Base-by-base conservation (phyloP, 306 rosid species). In the Pachyrhizus erosus region DNA sequence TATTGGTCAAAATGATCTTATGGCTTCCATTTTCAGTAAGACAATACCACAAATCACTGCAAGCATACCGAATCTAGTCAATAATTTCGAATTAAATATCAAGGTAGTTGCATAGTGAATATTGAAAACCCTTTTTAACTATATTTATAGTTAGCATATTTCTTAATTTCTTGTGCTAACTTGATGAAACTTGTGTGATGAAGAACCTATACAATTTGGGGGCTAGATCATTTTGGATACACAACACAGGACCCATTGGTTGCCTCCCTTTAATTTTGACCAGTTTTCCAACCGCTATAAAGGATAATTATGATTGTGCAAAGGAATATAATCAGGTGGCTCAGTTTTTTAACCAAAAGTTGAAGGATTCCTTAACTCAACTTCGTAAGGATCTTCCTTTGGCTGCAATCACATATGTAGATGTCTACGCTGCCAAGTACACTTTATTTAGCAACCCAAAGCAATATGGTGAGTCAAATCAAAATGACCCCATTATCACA, bases 1-100 rank as follows among this genome's bases (percentile, higher is more conserved):
- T 61, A 89, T 91, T 27, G 94, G 94, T 17, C 92, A 89, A 65
- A 91, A 91, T 69, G 94, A 91, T 84, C 87, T 89, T 2, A 80
- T 91, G 5, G 83, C 48, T 17, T 91, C 89, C 10, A 81, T 89
- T 70, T 62, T 54, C 5, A 1, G 18, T 11, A 70, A 37, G 42
- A 2, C 4, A 39, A 10, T 13, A 45, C 51, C 7, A 45, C 51
- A 1, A 45, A 3, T 13, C 51, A 13, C n/a, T 11, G 17, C 51
- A 45, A 12, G n/a, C 51, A 45, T 45, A 45, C 51, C 51, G 12
- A 5, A 45, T 3, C 5, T 45, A 45, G n/a, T 45, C 51, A 45
- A 0, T 2, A 45, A 5, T 45, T 45, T 45, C 51, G 1, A 5
- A 45, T 43, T 3, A 2, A 34, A 31, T 23, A 10, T 45, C 51